Conservation (phyloP, 1,284 basidiomycete species). For the Afroboletus lepidellus region DNA sequence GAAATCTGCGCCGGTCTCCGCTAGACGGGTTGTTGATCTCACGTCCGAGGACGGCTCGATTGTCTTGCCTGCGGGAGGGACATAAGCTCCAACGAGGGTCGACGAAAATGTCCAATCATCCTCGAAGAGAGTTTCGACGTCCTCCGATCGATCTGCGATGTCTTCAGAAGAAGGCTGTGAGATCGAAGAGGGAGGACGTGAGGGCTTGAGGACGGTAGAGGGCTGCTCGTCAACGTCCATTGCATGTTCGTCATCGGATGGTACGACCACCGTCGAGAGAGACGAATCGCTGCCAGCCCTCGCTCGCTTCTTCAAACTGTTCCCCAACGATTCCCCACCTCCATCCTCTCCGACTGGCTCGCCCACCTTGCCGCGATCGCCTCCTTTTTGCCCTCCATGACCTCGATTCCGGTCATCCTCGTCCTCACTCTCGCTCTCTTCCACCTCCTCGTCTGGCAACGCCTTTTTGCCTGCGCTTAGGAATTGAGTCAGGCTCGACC, state of each 20-base stretch:
- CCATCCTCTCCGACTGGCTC: constrained; percentile 13
- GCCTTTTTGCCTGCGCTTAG: constrained; percentile 46
- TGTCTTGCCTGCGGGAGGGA: constrained; percentile 21
- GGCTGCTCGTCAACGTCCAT: constrained; percentile 28
- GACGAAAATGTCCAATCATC: constrained; percentile 28
- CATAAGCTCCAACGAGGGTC: constrained; percentile 28
- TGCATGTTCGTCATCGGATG: constrained; percentile 28
- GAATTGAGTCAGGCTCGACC: constrained; percentile 49
- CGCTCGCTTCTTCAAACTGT: constrained; percentile 3
- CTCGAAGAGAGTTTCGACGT: constrained; percentile 30
- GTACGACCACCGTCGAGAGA: constrained; percentile 23
- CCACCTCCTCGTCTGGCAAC: constrained; percentile 14
- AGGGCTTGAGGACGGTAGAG: constrained; percentile 4
- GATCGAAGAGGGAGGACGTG: background rate
- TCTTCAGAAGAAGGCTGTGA: background rate
- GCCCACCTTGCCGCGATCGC: constrained; percentile 13
- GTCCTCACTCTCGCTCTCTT: constrained; percentile 24
- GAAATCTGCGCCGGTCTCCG: constrained; percentile 6
- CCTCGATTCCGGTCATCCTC: constrained; percentile 10
- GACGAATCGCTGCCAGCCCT: constrained; percentile 21
- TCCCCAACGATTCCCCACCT: background rate
- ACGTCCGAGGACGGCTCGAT: constrained; percentile 8
- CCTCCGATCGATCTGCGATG: background rate
- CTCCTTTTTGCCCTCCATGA: constrained; percentile 6
- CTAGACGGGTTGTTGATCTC: background rate